A percentile compares a stretch with the other conserved stretches of the same genome.
These are phyloP conservation scores for Globisporangium sylvaticum DNA, from an alignment of 352 stramenopile species.

Conservation along the genomic window DNA sequence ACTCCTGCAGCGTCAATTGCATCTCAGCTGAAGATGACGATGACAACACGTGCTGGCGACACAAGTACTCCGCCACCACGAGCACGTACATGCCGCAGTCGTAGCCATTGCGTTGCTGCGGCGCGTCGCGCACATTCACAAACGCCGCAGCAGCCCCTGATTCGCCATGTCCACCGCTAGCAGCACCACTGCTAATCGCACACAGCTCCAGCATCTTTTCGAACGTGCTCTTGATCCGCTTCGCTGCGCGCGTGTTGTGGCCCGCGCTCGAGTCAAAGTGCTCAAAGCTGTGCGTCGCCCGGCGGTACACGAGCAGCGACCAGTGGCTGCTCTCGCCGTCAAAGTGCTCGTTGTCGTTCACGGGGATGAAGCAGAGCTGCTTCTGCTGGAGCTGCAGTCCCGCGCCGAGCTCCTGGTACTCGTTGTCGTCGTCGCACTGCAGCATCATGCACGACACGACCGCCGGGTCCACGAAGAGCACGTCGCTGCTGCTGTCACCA, in stretches of 20 bases:
- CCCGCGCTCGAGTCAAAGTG: slow-evolving; percentile 77
- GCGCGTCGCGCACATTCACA: slow-evolving; percentile 30
- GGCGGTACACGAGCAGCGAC: slow-evolving; percentile 61
- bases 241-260: slow-evolving; percentile 48
- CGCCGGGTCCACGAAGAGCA: slow-evolving; percentile 72
- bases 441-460: slow-evolving; percentile 79
- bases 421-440: slow-evolving; percentile 81
- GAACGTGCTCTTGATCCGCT: slow-evolving; percentile 38
- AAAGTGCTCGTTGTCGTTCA: slow-evolving; percentile 66
- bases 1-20: slow-evolving; percentile 27
- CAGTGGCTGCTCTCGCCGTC: slow-evolving; percentile 62
- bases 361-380: slow-evolving; percentile 52
- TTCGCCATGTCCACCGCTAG: background rate
- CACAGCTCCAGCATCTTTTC: slow-evolving; percentile 31
- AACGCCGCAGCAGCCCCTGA: slow-evolving; percentile 9
- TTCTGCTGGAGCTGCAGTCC: slow-evolving; percentile 38
- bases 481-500: slow-evolving; percentile 7
- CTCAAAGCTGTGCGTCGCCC: slow-evolving; percentile 25
- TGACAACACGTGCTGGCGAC: slow-evolving; percentile 20
- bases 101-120: slow-evolving; percentile 76
- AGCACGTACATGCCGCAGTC: slow-evolving; percentile 84
- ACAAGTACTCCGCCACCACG: slow-evolving; percentile 59
- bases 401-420: slow-evolving; percentile 54
- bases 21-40: background rate
- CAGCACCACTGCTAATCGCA: background rate